Base-by-base conservation (phyloP, 116 monocot species). In the Cymodocea nodosa region DNA sequence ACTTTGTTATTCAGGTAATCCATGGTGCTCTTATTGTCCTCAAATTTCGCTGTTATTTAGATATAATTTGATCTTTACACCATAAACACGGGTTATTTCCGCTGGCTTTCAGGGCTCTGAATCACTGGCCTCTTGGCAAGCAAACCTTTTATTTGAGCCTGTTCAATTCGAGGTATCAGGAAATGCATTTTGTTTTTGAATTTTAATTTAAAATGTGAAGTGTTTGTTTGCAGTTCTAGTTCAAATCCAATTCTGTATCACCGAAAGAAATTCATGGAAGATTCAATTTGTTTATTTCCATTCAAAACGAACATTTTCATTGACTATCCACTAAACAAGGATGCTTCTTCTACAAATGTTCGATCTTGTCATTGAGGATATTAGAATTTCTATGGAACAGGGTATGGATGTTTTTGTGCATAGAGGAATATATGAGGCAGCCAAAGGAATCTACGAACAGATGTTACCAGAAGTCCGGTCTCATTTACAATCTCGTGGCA, bases 71-170 rank as follows among this genome's bases (percentile, higher is more conserved):
- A 18, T 19, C 13, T 24, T 56, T 56, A 8, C 56, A 22, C 14
- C 11, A 19, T 24, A 22, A 23, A 2, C 24, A 8, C 23, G 35
- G 16, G 14, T 44, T 19, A 24, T 34, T 52, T 25, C 52, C 30
- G 37, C 55, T 19, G 30, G 30, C 30, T 48, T 13, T 12, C 80
- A 97, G 91, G 97, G 97, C 52, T 98, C 97, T 6, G 97, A 91
- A 59, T 78, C 92, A 35, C 65, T 98, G 35, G 89, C 78, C 36
- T 86, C 97, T 23, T 98, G 97, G 97, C 88, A 98, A 80, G 80
- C 92, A 59, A 98, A 98, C 73, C 92, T 98, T 59, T 69, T 98
- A 15, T 98, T 98, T 67, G 97, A 98, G 68, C 97, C 97, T 5
- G 48, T 92, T 23, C 74, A 80, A 65, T 95, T 95, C 67, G 94